These are phyloP conservation scores for Chlorociboria aeruginascens DNA, from an alignment of 495 filamentous ascomycete species.

Conservation along the genomic window DNA sequence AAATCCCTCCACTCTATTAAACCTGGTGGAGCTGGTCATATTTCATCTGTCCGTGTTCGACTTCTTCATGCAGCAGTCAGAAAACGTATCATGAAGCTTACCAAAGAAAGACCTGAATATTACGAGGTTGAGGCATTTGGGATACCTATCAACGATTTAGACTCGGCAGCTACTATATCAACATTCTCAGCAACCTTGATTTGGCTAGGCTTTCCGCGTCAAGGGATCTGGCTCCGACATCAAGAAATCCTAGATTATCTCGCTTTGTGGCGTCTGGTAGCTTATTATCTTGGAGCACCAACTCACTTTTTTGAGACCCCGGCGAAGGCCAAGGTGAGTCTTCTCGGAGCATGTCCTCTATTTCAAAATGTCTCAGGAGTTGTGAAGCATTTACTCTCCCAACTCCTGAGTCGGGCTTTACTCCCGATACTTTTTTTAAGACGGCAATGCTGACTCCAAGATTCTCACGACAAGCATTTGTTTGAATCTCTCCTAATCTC, in stretches of 20 bases:
- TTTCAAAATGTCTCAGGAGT: no score
- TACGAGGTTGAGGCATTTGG: slow-evolving; percentile 49
- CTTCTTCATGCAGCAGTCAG: slow-evolving; percentile 65
- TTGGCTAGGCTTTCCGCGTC: slow-evolving; percentile 57
- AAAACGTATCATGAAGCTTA: slow-evolving; percentile 48
- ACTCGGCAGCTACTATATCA: slow-evolving; percentile 57
- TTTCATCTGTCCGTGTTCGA: slow-evolving; percentile 60
- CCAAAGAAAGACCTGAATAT: slow-evolving; percentile 42
- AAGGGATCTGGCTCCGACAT: slow-evolving; percentile 53
- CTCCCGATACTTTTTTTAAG: no score
- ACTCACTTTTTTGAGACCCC: slow-evolving; percentile 43
- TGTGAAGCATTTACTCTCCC: no score
- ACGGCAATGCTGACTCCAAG: no score
- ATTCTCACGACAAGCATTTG: no score
- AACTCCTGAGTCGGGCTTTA: no score
- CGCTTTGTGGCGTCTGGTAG: slow-evolving; percentile 65
- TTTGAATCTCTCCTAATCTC: slow-evolving; percentile 54
- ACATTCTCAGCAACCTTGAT: slow-evolving; percentile 56
- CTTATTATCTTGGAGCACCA: slow-evolving; percentile 58
- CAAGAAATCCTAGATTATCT: slow-evolving; percentile 58
- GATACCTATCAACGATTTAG: slow-evolving; percentile 63
- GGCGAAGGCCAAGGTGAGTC: slow-evolving; percentile 39
- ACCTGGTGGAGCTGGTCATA: slow-evolving; percentile 54
- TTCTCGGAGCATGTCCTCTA: no score
- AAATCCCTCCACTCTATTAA: slow-evolving; percentile 50